A percentile compares a stretch with the other conserved stretches of the same genome.
These are phyloP conservation scores for Moesziomyces antarcticus DNA, from an alignment of 1,284 basidiomycete genomes.

Conservation along the genomic window DNA sequence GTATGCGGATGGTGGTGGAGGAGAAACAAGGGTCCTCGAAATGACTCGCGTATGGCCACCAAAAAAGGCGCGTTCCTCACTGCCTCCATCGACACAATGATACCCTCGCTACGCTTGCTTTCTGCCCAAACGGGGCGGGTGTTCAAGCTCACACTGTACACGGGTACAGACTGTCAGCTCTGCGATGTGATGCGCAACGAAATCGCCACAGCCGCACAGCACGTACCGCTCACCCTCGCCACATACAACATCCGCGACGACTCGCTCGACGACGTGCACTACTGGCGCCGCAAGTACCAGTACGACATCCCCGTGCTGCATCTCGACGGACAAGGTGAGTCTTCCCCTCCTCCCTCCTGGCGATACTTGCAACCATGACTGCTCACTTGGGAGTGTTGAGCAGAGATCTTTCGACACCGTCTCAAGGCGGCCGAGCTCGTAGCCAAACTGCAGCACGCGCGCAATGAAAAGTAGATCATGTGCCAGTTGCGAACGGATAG, in stretches of 20 bases:
- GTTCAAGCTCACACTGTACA: constrained; percentile 55
- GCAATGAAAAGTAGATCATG: background rate
- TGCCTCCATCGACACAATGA: constrained; percentile 8
- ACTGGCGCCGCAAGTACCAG: constrained; percentile 66
- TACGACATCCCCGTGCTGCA: constrained; percentile 66
- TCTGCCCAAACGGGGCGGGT: background rate
- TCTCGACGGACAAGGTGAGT: constrained; percentile 36
- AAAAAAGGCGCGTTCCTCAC: too few relatives aligned
- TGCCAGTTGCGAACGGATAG: background rate
- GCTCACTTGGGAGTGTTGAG: background rate
- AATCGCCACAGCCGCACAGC: constrained; percentile 25
- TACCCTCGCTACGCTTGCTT: constrained; percentile 6
- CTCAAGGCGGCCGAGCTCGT: constrained; percentile 29
- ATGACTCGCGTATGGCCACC: too few relatives aligned
- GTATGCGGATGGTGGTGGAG: background rate
- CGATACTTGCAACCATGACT: too few relatives aligned
- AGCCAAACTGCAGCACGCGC: constrained; percentile 6
- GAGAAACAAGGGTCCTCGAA: constrained; percentile 18
- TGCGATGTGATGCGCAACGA: constrained; percentile 59
- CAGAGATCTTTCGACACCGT: constrained; percentile 49
- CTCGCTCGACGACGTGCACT: constrained; percentile 37
- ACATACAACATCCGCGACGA: constrained; percentile 66
- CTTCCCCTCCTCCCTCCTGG: too few relatives aligned
- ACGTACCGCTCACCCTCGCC: constrained; percentile 42
- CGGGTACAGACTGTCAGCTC: constrained; percentile 62